Conservation (phyloP, 2,329 filamentous ascomycete species). For the Cladosporium velox region DNA sequence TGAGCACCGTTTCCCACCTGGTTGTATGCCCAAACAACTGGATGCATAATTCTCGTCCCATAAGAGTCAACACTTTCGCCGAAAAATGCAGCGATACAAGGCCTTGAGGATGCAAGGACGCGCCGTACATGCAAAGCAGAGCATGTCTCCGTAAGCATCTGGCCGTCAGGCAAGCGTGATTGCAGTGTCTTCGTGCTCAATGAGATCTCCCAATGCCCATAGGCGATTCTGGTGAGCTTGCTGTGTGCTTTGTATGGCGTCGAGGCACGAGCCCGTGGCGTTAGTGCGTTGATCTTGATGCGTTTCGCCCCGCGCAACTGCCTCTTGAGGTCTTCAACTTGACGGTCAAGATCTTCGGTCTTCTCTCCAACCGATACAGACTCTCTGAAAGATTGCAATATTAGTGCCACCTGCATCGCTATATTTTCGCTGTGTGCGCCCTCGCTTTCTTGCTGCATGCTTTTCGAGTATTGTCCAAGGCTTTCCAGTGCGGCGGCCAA, state of each 20-base stretch:
- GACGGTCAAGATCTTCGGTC: background rate
- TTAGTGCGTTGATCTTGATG: background rate
- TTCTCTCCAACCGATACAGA: background rate
- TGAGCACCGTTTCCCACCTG: background rate
- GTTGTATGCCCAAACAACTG: background rate
- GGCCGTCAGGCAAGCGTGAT: background rate
- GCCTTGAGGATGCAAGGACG: background rate
- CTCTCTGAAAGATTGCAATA: background rate
- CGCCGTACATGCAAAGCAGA: background rate
- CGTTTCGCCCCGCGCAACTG: background rate
- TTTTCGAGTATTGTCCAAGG: background rate
- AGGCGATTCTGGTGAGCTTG: background rate
- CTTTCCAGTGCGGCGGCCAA: background rate
- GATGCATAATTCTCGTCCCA: background rate
- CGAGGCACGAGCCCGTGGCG: background rate
- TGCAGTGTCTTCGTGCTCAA: background rate
- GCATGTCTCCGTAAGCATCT: background rate
- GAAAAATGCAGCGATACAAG: background rate
- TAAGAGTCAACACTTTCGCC: background rate
- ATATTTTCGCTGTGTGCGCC: background rate
- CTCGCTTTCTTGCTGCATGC: background rate
- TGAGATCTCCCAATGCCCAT: background rate
- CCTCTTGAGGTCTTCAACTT: background rate
- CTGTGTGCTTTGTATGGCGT: background rate
- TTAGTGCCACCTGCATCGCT: background rate